Conservation (phyloP, 1,284 basidiomycete species). For the Irpex rosettiformis region DNA sequence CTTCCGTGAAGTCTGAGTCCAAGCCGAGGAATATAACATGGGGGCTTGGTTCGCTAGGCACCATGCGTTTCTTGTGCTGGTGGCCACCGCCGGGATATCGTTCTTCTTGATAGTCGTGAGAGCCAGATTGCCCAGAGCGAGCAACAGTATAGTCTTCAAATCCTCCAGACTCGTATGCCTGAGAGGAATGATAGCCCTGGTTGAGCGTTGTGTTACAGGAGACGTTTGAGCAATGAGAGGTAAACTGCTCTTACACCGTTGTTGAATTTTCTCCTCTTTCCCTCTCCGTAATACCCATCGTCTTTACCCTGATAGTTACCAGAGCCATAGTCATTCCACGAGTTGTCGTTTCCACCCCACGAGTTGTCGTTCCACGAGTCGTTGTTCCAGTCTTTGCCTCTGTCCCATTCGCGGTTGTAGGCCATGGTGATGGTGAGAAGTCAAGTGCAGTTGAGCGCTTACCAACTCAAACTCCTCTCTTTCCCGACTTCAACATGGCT, state of each 20-base stretch:
- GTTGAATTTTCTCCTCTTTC: constrained; percentile 75
- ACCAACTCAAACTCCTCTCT: constrained; percentile 24
- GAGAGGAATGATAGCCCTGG: constrained; percentile 46
- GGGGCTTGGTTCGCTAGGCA: constrained; percentile 77
- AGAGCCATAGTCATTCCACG: constrained; percentile 30
- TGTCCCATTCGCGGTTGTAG: constrained; percentile 80
- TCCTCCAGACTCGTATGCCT: constrained; percentile 42
- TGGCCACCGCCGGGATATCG: constrained; percentile 31
- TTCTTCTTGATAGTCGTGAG: constrained; percentile 46
- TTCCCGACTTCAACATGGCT: constrained; percentile 35
- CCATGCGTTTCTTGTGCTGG: constrained; percentile 65
- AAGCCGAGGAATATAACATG: constrained; percentile 92
- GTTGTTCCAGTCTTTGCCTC: constrained; percentile 60
- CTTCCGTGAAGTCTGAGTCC: constrained; percentile 86
- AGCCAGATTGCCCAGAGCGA: constrained; percentile 16
- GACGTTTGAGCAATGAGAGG: neutral
- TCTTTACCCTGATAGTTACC: constrained; percentile 51
- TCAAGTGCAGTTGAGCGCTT: constrained; percentile 18
- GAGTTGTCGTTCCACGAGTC: constrained; percentile 10
- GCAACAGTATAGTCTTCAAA: constrained; percentile 27
- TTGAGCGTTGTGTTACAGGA: constrained; percentile 15
- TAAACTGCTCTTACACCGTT: constrained; percentile 51
- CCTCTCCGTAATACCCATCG: constrained; percentile 64
- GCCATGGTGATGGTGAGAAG: constrained; percentile 43
- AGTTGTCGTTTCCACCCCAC: neutral